Evolutionary conservation across 495 filamentous ascomycete genomes (phyloP).

Genomic region (Xylaria telfairii): DNA sequence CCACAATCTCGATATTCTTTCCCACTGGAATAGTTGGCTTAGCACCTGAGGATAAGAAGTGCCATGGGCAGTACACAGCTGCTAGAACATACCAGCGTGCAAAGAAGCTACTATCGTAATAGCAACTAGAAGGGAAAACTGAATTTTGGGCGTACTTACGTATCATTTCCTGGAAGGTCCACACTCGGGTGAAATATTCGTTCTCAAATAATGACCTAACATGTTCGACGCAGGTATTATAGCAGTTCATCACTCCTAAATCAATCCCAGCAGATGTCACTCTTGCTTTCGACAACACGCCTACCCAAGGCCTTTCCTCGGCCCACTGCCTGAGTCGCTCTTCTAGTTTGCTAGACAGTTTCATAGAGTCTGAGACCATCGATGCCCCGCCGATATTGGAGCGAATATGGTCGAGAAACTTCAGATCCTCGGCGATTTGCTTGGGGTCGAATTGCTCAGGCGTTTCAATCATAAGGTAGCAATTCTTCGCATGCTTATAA

Average conservation of each 20-base stretch:
- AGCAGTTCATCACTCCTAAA: slow-evolving; percentile 37
- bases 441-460: neutral
- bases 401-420: slow-evolving; percentile 1
- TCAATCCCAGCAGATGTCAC: slow-evolving; percentile 24
- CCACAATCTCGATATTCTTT: slow-evolving; percentile 37
- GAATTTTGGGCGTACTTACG: neutral
- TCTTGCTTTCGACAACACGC: neutral
- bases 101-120: neutral
- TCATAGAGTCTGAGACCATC: neutral
- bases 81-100: neutral
- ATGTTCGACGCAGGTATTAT: slow-evolving; percentile 31
- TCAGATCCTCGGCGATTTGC: neutral
- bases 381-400: neutral
- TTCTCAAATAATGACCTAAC: slow-evolving; percentile 34
- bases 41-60: neutral
- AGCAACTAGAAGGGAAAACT: neutral
- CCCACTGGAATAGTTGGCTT: slow-evolving; percentile 17
- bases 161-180: slow-evolving; percentile 41
- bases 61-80: neutral
- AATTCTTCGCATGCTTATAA: neutral
- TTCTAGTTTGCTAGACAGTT: neutral
- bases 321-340: neutral
- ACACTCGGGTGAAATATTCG: slow-evolving; percentile 35
- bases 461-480: slow-evolving; percentile 1
- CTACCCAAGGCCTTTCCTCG: neutral